phyloP scores from a whole-genome alignment of 148 eudicot species.

The Dysphania ambrosioides region DNA sequence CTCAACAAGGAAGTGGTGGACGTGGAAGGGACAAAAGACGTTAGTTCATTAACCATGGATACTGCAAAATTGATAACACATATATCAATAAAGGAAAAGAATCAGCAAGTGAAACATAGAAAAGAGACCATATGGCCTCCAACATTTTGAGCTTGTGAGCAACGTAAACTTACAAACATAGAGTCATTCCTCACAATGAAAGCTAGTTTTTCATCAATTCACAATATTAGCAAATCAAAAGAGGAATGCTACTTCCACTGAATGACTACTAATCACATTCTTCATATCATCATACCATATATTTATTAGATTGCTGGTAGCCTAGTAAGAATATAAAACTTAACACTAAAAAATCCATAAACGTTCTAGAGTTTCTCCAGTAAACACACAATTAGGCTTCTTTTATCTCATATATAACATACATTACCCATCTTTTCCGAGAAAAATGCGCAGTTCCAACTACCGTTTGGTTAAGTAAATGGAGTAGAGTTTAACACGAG shows the following conservation, averaged over 20 bases:
- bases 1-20: slow-evolving; percentile 45
- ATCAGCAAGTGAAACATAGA: background rate
- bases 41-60: slow-evolving; percentile 54
- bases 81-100: background rate
- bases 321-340: too few relatives aligned
- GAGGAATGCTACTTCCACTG: background rate
- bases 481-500: background rate
- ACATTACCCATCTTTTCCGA: too few relatives aligned
- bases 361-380: too few relatives aligned
- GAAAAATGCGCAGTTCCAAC: background rate
- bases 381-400: too few relatives aligned
- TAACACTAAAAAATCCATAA: too few relatives aligned
- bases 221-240: slow-evolving; percentile 3
- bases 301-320: too few relatives aligned
- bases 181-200: background rate
- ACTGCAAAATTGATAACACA: slow-evolving; percentile 39
- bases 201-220: background rate
- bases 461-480: background rate
- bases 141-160: background rate
- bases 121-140: background rate
- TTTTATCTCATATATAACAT: too few relatives aligned
- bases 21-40: slow-evolving; percentile 37
- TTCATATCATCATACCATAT: too few relatives aligned
- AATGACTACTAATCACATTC: background rate
- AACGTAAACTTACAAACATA: background rate